Evolutionary conservation across 805 yeast species (phyloP).

Genomic region (Starmerella tilneyi): DNA sequence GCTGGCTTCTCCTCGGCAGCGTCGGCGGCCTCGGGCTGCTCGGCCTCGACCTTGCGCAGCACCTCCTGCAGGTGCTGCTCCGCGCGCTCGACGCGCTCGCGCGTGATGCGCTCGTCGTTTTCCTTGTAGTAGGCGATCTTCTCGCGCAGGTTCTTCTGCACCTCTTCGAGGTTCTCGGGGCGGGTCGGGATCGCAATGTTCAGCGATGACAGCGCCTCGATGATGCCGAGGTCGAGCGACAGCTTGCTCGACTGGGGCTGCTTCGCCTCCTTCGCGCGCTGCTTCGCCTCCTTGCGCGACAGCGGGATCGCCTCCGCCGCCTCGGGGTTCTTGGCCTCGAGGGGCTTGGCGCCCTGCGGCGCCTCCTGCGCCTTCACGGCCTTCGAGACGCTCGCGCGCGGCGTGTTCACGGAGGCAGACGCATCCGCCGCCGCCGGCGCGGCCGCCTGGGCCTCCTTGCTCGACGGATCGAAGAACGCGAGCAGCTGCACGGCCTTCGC

Average conservation of each 20-base stretch:
- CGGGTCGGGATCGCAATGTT: conserved; percentile 69
- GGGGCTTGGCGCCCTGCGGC: conserved; percentile 32
- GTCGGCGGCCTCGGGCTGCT: conserved; percentile 1
- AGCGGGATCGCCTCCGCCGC: conserved; percentile 33
- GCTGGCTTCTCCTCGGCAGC: not conserved
- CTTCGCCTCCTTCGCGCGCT: conserved; percentile 8
- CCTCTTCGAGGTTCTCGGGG: conserved; percentile 55
- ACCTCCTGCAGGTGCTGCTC: conserved; percentile 65
- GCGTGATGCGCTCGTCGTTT: conserved; percentile 73
- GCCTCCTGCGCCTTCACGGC: conserved; percentile 13
- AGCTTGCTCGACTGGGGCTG: conserved; percentile 37
- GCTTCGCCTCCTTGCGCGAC: conserved; percentile 34
- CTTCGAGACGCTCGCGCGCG: conserved; percentile 10
- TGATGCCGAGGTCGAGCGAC: conserved; percentile 68
- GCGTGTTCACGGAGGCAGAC: not conserved
- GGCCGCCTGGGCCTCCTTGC: conserved; percentile 36
- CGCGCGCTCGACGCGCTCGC: conserved; percentile 62
- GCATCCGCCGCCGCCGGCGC: conserved; percentile 20
- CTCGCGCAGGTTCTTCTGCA: conserved; percentile 56
- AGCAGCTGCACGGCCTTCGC: conserved; percentile 63
- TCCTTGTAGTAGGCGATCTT: conserved; percentile 59
- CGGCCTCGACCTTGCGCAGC: conserved; percentile 30
- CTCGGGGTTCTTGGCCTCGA: not conserved
- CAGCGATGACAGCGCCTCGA: conserved; percentile 65
- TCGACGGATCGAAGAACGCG: conserved; percentile 65